Evolutionary conservation across 2,329 filamentous ascomycete genomes (phyloP).

Genomic region (Sclerotiophoma versabilis): DNA sequence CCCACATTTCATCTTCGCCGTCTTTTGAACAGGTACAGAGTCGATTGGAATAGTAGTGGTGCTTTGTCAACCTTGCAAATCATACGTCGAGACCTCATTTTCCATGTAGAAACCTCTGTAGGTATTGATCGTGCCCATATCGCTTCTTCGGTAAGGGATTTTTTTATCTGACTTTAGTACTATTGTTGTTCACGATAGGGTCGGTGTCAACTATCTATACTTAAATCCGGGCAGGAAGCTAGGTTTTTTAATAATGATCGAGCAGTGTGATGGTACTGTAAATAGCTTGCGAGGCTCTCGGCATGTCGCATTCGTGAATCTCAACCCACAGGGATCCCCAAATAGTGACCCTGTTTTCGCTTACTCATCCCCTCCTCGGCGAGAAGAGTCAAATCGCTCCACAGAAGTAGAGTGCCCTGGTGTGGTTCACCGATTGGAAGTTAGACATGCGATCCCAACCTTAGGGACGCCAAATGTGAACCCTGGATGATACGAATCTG

Average conservation of each 20-base stretch:
- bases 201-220: neutral
- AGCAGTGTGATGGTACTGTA: neutral
- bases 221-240: neutral
- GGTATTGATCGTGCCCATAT: neutral
- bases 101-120: neutral
- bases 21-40: conserved; percentile 34
- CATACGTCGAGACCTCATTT: neutral
- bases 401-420: neutral
- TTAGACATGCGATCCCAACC: conserved; percentile 6
- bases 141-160: neutral
- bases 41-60: conserved; percentile 28
- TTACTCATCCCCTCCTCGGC: neutral
- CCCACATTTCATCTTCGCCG: conserved; percentile 35
- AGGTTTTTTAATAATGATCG: too few relatives aligned
- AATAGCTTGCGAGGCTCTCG: neutral
- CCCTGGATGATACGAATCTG: conserved; percentile 3
- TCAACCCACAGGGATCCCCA: neutral
- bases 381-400: neutral
- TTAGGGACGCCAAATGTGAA: conserved; percentile 16
- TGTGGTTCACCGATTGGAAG: conserved; percentile 2
- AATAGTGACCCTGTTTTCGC: neutral
- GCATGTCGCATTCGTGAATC: neutral
- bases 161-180: neutral
- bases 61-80: conserved; percentile 25
- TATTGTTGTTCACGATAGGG: neutral